Evolutionary conservation across 1,284 basidiomycete species (phyloP), one percentile per base, ranked within the genome.

Genomic region (Ganoderma meredithae): DNA sequence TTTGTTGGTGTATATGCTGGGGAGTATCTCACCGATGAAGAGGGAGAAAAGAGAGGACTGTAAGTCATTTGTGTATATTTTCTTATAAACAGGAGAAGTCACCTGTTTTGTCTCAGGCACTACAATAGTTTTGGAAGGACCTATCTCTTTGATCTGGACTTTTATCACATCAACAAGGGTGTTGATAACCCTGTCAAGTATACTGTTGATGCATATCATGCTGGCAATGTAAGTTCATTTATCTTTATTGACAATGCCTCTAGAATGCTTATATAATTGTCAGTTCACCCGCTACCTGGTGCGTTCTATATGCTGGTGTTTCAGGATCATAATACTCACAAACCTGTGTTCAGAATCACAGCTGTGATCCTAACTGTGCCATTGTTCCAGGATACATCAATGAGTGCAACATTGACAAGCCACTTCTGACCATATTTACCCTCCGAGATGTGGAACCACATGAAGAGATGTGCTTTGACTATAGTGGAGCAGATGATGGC

Each of bases 1-100:
- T 97, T 92, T 75, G 80, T 98, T 55, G 95, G 95, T 1, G 85
- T 94, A 0, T 97, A 97, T 78, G 83, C 94, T 1, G 96, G 96
- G 0, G 96, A 98, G 77, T 80, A 96, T 5, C 75, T 97, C 31
- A 88, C 85, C 0, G 91, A 94, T 60, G 80, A 78, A 1, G 91
- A 91, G 63, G 86, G 85, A 1, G 89, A 95, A 58, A 74, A 79
- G 13, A 87, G 96, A 31, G 94, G 92, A 67, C 73, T 74, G 93
- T 93, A 71, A 77, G 89, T 81, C 15, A 60, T 65, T 55, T 39
- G 3, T 62, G 58, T 47, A 59, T n/a, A 31, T 56, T n/a, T 19
- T 64, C 19, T 49, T 59, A 8, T 40, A 15, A 60, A 49, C 60
- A 65, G 39, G 41, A 55, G 49, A 60, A 22, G 62, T 61, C 19